Percentiles rank a stretch among this genome's conserved stretches.
Evolutionary conservation across 768 basidiomycete genomes (phyloP).

Genomic region (Daedaleopsis nitida): DNA sequence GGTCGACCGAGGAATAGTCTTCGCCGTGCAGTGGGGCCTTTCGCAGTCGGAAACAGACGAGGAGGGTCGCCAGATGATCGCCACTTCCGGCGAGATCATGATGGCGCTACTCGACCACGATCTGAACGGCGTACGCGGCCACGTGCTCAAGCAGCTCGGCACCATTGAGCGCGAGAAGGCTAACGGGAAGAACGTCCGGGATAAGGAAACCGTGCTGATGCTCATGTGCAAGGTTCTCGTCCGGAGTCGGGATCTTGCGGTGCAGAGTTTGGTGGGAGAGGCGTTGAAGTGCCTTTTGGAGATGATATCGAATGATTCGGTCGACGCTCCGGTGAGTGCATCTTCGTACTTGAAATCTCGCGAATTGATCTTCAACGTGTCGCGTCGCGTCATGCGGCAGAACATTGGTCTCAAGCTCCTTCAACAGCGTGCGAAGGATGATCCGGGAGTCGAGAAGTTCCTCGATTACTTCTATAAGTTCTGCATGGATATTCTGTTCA

Average conservation of each 20-base stretch:
- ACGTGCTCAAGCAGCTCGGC: slow-evolving; percentile 79
- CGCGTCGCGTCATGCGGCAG: not conserved
- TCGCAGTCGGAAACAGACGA: slow-evolving; percentile 60
- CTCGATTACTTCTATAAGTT: slow-evolving; percentile 92
- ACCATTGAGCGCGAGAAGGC: slow-evolving; percentile 70
- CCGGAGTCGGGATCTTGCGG: slow-evolving; percentile 78
- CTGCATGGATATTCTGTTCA: slow-evolving; percentile 76
- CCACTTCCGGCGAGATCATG: slow-evolving; percentile 84
- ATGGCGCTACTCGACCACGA: slow-evolving; percentile 89
- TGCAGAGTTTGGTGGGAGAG: slow-evolving; percentile 91
- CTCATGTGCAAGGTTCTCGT: slow-evolving; percentile 78
- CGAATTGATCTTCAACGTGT: not conserved
- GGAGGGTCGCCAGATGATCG: slow-evolving; percentile 59
- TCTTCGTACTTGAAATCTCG: not conserved
- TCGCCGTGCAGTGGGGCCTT: slow-evolving; percentile 93
- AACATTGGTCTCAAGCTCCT: slow-evolving; percentile 45
- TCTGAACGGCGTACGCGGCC: slow-evolving; percentile 79
- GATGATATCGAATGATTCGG: slow-evolving; percentile 45
- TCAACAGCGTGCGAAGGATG: slow-evolving; percentile 68
- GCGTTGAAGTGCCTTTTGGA: slow-evolving; percentile 83
- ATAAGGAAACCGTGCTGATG: slow-evolving; percentile 73
- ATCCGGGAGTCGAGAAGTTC: slow-evolving; percentile 85
- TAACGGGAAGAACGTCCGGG: slow-evolving; percentile 59
- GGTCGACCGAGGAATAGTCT: slow-evolving; percentile 85
- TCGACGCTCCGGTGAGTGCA: slow-evolving; percentile 23